These are phyloP conservation scores for Penicillium sumatraense DNA, from an alignment of 2,329 filamentous ascomycete genomes.

Conservation along the genomic window DNA sequence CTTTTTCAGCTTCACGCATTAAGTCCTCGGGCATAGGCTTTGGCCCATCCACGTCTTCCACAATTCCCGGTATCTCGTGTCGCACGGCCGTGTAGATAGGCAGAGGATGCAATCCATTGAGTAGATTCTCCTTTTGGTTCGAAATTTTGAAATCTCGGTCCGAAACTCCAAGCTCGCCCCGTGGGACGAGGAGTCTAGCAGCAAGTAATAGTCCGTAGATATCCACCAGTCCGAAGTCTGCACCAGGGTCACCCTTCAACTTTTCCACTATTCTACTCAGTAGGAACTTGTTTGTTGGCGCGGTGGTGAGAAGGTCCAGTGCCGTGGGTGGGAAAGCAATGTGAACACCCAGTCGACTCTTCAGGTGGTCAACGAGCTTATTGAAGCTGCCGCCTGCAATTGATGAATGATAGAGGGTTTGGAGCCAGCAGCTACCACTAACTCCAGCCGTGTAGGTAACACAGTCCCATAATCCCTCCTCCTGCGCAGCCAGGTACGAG, in stretches of 20 bases:
- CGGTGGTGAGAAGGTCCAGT: slow-evolving; percentile 77
- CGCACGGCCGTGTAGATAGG: slow-evolving; percentile 96
- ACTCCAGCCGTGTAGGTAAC: slow-evolving; percentile 94
- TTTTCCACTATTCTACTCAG: slow-evolving; percentile 90
- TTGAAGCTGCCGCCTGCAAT: slow-evolving; percentile 70
- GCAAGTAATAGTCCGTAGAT: slow-evolving; percentile 87
- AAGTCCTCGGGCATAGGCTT: slow-evolving; percentile 39
- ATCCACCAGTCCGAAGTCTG: slow-evolving; percentile 89
- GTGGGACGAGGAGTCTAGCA: slow-evolving; percentile 82
- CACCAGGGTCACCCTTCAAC: slow-evolving; percentile 76
- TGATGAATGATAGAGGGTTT: slow-evolving; percentile 83
- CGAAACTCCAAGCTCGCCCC: slow-evolving; percentile 77
- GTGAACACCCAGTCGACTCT: slow-evolving; percentile 80
- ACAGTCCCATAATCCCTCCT: slow-evolving; percentile 91
- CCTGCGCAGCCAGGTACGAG: slow-evolving; percentile 80
- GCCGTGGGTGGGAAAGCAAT: slow-evolving; percentile 91
- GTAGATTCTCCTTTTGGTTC: slow-evolving; percentile 76
- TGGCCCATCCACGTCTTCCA: slow-evolving; percentile 37
- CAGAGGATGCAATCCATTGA: slow-evolving; percentile 79
- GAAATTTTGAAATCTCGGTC: slow-evolving; percentile 87
- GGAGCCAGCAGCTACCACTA: slow-evolving; percentile 94
- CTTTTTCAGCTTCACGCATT: slow-evolving; percentile 57
- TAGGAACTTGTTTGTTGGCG: slow-evolving; percentile 91
- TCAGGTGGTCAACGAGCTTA: slow-evolving; percentile 80
- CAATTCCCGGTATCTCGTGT: slow-evolving; percentile 82